Evolutionary conservation across 768 basidiomycete genomes (phyloP), one percentile per base, ranked within the genome.

Genomic region (Auricularia sp.): DNA sequence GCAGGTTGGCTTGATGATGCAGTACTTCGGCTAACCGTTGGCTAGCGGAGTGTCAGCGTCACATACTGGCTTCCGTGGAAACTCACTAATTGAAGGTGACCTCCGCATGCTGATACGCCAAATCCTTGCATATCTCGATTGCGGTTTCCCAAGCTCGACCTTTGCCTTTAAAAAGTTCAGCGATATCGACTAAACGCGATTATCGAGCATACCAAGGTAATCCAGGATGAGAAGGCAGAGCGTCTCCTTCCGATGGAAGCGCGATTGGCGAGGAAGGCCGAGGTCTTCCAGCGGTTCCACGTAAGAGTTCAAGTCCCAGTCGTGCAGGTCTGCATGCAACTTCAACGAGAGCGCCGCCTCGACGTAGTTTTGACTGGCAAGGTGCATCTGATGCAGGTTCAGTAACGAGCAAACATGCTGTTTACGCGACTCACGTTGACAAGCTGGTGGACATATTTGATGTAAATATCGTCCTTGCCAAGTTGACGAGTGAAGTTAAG

Each of bases 61-160:
- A 29, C 29, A 29, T 29, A 29, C 29, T 29, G 29, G 29, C 29
- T 29, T 29, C 29, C 29, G 29, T 29, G 29, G 29, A 29, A 29
- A 70, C 88, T 56, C 77, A 94, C 88, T 94, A 93, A 73, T 95
- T 91, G 79, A 90, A 96, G 5, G 94, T 93, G 63, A 92, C 82
- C 72, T 88, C 87, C 16, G 89, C 83, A 76, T 98, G 95, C 73
- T 98, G 93, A 66, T 78, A 84, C 14, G 88, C 88, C 33, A 98
- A 77, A 70, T 98, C 96, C 75, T 91, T 91, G 77, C 92, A 95
- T 61, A 98, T 89, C 59, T 92, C 90, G 64, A 97, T 86, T 2
- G 93, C 96, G 62, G 84, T 88, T 74, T 98, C 96, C 84, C 93
- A 98, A n/a, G 96, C 95, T 71, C 96, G 94, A 10, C 95, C 96